These are phyloP conservation scores for Coniochaeta sp. DNA, from an alignment of 2,329 filamentous ascomycete genomes.

Conservation along the genomic window DNA sequence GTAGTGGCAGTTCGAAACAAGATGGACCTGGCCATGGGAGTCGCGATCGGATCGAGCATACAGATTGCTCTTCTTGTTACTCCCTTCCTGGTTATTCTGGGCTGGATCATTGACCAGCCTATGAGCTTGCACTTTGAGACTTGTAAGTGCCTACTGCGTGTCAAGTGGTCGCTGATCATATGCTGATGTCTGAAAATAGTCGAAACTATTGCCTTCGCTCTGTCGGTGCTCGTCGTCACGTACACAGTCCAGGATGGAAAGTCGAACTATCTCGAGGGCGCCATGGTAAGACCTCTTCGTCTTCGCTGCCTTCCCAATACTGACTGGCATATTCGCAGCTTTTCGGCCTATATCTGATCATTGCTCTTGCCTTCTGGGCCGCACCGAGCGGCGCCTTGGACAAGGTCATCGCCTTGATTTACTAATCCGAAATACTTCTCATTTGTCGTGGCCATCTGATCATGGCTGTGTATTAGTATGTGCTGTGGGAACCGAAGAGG, in stretches of 20 bases:
- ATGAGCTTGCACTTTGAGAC: constrained; percentile 79
- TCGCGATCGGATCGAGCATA: constrained; percentile 74
- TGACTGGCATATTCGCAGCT: constrained; percentile 21
- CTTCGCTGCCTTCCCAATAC: not conserved
- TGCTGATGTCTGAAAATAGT: constrained; percentile 29
- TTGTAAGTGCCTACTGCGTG: constrained; percentile 26
- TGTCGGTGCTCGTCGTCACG: constrained; percentile 67
- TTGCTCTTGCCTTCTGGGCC: constrained; percentile 53
- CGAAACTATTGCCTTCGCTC: constrained; percentile 69
- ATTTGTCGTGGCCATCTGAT: not conserved
- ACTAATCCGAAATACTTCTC: not conserved
- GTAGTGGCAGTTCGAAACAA: constrained; percentile 73
- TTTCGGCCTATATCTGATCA: constrained; percentile 48
- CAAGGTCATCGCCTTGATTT: constrained; percentile 14
- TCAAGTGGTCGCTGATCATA: constrained; percentile 5
- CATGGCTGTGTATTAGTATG: not conserved
- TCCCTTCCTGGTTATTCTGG: constrained; percentile 70
- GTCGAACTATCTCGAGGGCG: constrained; percentile 77
- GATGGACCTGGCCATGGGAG: constrained; percentile 69
- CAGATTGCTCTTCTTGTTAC: constrained; percentile 79
- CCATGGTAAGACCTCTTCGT: constrained; percentile 45
- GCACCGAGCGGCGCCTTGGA: constrained; percentile 42
- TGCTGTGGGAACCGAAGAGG: not conserved
- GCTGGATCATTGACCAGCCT: constrained; percentile 63
- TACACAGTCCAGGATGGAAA: constrained; percentile 75